Conservation (phyloP, 345 rosid genomes). For the Linum lewisii region DNA sequence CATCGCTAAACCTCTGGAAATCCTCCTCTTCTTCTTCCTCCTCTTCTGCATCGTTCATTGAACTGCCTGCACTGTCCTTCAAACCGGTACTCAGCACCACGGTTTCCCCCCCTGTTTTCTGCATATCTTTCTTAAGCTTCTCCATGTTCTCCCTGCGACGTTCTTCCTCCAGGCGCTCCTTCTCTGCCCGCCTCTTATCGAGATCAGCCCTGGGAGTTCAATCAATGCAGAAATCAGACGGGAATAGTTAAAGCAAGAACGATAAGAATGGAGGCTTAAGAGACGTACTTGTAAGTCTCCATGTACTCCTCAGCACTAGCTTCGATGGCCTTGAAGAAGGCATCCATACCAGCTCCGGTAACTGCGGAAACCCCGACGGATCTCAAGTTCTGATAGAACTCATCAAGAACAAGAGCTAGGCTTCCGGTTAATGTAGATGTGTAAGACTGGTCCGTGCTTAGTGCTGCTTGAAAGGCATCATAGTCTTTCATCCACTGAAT, state of each 20-base stretch:
- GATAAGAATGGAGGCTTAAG: too few relatives aligned
- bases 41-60: slow-evolving; percentile 24
- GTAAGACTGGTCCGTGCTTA: slow-evolving; percentile 49
- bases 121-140: slow-evolving; percentile 60
- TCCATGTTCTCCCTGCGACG: slow-evolving; percentile 49
- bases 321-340: slow-evolving; percentile 59
- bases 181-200: slow-evolving; percentile 66
- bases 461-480: slow-evolving; percentile 62
- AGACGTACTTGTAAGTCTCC: slow-evolving; percentile 55
- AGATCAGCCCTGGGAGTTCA: slow-evolving; percentile 48
- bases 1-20: slow-evolving; percentile 23
- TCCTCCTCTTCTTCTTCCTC: slow-evolving; percentile 32
- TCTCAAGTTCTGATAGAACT: slow-evolving; percentile 54
- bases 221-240: neutral
- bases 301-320: slow-evolving; percentile 65
- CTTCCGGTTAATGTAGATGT: slow-evolving; percentile 58
- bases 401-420: slow-evolving; percentile 55
- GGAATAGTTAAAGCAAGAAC: neutral
- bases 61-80: slow-evolving; percentile 31
- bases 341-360: slow-evolving; percentile 72
- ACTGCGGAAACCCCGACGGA: slow-evolving; percentile 81
- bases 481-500: slow-evolving; percentile 83
- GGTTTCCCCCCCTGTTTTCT: slow-evolving; percentile 56
- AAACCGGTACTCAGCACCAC: slow-evolving; percentile 60
- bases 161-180: slow-evolving; percentile 58